phyloP scores from a whole-genome alignment of 2,329 filamentous ascomycete genomes.

The Aspergillus quadricinctus region DNA sequence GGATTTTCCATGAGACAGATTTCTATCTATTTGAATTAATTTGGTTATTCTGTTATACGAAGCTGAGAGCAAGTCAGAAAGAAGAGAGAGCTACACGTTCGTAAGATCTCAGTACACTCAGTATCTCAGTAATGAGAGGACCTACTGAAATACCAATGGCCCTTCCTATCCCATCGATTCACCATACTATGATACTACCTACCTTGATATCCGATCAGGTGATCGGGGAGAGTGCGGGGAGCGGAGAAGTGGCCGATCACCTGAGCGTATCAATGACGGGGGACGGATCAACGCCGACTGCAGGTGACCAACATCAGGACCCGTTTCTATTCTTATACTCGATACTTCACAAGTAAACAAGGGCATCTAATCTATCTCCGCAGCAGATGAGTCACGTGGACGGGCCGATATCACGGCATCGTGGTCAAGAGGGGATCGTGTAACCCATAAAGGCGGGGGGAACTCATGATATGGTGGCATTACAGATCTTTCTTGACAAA shows the following conservation, averaged over 20 bases:
- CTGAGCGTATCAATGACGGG: background rate
- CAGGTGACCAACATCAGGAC: background rate
- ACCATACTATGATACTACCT: no score
- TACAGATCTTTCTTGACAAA: no score
- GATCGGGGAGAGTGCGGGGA: background rate
- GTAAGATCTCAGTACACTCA: background rate
- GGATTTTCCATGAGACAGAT: background rate
- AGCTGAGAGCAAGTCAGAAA: background rate
- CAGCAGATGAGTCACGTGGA: no score
- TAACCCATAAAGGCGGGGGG: background rate
- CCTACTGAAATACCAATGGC: no score
- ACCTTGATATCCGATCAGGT: background rate
- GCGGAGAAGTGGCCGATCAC: background rate
- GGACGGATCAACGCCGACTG: background rate
- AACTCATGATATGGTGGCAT: background rate
- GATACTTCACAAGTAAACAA: no score
- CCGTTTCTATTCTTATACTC: no score
- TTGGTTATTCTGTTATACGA: background rate
- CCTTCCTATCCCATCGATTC: no score
- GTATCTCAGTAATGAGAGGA: no score
- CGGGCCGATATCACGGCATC: no score
- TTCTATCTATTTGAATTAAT: background rate
- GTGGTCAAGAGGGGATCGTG: background rate
- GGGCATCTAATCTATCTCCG: no score
- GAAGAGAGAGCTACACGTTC: background rate